These are phyloP conservation scores for Phialophora macrospora DNA, from an alignment of 2,329 filamentous ascomycete genomes.

Conservation along the genomic window DNA sequence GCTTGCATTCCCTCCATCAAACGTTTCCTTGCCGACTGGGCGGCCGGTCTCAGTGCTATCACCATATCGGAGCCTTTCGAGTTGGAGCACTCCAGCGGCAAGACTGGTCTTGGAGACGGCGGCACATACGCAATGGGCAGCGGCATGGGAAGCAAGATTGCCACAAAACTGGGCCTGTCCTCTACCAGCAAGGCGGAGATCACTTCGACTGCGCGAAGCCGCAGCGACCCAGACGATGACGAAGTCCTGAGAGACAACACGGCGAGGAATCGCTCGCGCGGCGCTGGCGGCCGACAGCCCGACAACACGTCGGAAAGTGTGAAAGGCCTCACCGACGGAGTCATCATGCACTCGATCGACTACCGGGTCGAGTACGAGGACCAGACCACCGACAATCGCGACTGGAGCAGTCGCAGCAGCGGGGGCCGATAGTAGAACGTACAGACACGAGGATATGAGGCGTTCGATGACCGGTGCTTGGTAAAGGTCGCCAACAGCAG, in stretches of 20 bases:
- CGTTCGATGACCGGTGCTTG: background rate
- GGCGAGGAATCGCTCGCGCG: constrained; percentile 6
- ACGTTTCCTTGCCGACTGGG: constrained; percentile 39
- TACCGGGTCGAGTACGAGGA: constrained; percentile 40
- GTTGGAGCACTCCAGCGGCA: constrained; percentile 19
- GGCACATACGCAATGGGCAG: constrained; percentile 12
- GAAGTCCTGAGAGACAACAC: constrained; percentile 1
- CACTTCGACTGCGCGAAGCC: constrained; percentile 11
- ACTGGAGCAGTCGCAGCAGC: constrained; percentile 18
- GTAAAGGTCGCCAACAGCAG: background rate
- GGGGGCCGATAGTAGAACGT: background rate
- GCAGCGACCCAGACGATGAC: constrained; percentile 6
- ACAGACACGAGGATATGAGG: constrained; percentile 7
- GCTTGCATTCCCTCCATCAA: constrained; percentile 40
- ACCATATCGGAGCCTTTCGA: constrained; percentile 34
- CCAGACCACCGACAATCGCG: constrained; percentile 5
- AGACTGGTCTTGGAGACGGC: constrained; percentile 12
- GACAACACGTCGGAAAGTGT: constrained; percentile 30
- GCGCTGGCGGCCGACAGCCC: constrained; percentile 11
- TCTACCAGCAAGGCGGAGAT: constrained; percentile 17
- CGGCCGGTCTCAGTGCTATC: constrained; percentile 39
- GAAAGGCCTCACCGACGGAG: constrained; percentile 35
- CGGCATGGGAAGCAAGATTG: constrained; percentile 23
- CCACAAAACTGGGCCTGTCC: constrained; percentile 12
- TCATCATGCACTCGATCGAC: constrained; percentile 40